Evolutionary conservation across 2,329 filamentous ascomycete species (phyloP).

Genomic region (Drechslera avenae): DNA sequence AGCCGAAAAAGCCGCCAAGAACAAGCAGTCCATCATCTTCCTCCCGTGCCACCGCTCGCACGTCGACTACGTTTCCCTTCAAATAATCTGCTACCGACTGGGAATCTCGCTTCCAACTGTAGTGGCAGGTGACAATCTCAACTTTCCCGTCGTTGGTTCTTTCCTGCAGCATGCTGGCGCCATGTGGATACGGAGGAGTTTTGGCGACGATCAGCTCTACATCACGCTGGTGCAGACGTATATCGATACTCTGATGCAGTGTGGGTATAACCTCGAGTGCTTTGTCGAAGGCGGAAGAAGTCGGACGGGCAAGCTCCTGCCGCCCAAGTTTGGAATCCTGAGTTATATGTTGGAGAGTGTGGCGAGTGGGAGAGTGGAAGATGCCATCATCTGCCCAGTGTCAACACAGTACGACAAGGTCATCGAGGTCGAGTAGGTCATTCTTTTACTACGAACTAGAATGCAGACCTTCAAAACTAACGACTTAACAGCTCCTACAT

Average conservation of each 20-base stretch:
- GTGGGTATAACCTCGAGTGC: slow-evolving; percentile 94
- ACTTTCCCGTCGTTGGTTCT: slow-evolving; percentile 85
- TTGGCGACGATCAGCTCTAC: slow-evolving; percentile 90
- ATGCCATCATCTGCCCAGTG: slow-evolving; percentile 92
- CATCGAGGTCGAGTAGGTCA: slow-evolving; percentile 72
- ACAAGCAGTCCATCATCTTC: slow-evolving; percentile 96
- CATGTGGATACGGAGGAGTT: slow-evolving; percentile 93
- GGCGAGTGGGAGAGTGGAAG: slow-evolving; percentile 82
- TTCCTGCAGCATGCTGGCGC: slow-evolving; percentile 95
- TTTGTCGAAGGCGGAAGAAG: slow-evolving; percentile 98
- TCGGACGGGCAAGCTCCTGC: slow-evolving; percentile 87
- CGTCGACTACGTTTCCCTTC: slow-evolving; percentile 93
- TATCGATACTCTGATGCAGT: slow-evolving; percentile 87
- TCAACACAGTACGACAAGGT: slow-evolving; percentile 99
- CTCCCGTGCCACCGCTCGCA: slow-evolving; percentile 93
- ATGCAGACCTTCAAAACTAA: slow-evolving; percentile 7
- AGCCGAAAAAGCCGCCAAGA: slow-evolving; percentile 78
- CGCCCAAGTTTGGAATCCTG: slow-evolving; percentile 94
- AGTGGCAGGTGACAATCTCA: slow-evolving; percentile 94
- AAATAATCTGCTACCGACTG: slow-evolving; percentile 92
- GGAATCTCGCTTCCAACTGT: slow-evolving; percentile 89
- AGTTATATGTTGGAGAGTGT: slow-evolving; percentile 91
- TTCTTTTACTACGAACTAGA: background rate
- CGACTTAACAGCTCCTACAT: slow-evolving; percentile 73
- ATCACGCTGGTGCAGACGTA: slow-evolving; percentile 93